phyloP scores from a whole-genome alignment of 495 filamentous ascomycete genomes.

The Tuber calosporum region DNA sequence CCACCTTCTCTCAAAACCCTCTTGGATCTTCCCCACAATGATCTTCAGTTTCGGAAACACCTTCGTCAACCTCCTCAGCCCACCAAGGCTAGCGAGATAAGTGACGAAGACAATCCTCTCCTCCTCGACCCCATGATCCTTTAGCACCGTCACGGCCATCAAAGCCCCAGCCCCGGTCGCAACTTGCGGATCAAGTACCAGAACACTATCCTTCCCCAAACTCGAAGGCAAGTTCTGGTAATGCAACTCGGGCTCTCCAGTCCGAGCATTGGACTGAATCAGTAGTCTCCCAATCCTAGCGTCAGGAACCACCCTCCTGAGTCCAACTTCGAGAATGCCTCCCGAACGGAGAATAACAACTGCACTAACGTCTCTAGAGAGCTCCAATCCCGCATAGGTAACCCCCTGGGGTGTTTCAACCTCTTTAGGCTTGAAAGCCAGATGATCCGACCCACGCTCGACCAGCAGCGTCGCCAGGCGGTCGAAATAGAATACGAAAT shows the following conservation, averaged over 20 bases:
- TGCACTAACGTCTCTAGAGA: slow-evolving; percentile 67
- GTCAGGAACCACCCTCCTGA: slow-evolving; percentile 83
- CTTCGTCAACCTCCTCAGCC: slow-evolving; percentile 70
- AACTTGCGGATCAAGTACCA: slow-evolving; percentile 91
- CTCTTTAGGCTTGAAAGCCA: slow-evolving; percentile 52
- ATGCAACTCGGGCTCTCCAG: slow-evolving; percentile 85
- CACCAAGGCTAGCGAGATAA: slow-evolving; percentile 72
- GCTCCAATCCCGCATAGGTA: slow-evolving; percentile 60
- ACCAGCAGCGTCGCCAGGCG: slow-evolving; percentile 74
- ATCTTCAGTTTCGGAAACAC: slow-evolving; percentile 81
- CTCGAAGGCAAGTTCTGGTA: slow-evolving; percentile 67
- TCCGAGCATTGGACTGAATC: slow-evolving; percentile 78
- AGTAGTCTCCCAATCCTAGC: slow-evolving; percentile 81
- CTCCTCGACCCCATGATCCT: slow-evolving; percentile 87
- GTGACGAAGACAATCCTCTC: slow-evolving; percentile 83
- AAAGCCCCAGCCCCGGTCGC: slow-evolving; percentile 83
- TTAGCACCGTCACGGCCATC: slow-evolving; percentile 90
- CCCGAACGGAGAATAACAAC: slow-evolving; percentile 85
- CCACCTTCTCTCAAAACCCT: slow-evolving; percentile 71
- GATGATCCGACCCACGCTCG: slow-evolving; percentile 56
- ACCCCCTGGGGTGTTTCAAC: slow-evolving; percentile 63
- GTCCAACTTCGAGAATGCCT: slow-evolving; percentile 74
- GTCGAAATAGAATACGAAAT: slow-evolving; percentile 97
- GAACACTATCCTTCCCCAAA: slow-evolving; percentile 69
- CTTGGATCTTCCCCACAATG: slow-evolving; percentile 70